Base-by-base conservation (phyloP, 352 stramenopile species). In the Pythium myriotylum region DNA sequence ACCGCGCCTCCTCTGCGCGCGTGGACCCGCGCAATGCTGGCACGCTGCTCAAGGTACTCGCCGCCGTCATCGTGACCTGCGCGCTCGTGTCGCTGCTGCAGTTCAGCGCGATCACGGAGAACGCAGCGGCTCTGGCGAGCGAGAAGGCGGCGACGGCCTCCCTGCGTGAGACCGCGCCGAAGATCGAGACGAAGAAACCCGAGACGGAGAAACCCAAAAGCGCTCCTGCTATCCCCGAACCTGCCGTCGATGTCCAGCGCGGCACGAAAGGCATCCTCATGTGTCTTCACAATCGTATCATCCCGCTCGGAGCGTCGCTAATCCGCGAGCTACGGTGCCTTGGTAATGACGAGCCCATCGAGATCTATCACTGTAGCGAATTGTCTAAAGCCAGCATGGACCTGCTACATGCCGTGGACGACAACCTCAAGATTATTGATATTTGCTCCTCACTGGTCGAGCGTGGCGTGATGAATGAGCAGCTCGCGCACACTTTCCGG, bases 401-500 rank as follows among this genome's bases (percentile, higher is more conserved):
- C 16, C 33, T 72, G 37, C 60, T 71, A 20, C 50, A 39, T 13
- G 41, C 49, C 17, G 33, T 65, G 17, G 65, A 72, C 57, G 14
- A 22, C 37, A 68, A 69, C 53, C 42, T 79, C 23, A 27, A 67
- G 40, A 56, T 76, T 42, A 71, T 79, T 37, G 67, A 79, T 59
- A 40, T 73, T 13, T 79, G 71, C 52, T 40, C 54, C 17, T 39
- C 59, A 26, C 57, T 78, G 6, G 52, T 74, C 0, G 16, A 27
- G 16, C 46, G 52, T 4, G 58, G 51, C 17, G 46, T 69, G 10
- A 65, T 78, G 46, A 32, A 60, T 33, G 32, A 65, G 29, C 20
- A 42, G 33, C 40, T 68, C 26, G 54, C 59, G 29, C 37, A 50
- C 33, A 51, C 50, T n/a, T 73, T 71, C 55, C 58, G 65, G 9